Evolutionary conservation across 768 basidiomycete genomes (phyloP).

Genomic region (Crassisporium funariophilum): DNA sequence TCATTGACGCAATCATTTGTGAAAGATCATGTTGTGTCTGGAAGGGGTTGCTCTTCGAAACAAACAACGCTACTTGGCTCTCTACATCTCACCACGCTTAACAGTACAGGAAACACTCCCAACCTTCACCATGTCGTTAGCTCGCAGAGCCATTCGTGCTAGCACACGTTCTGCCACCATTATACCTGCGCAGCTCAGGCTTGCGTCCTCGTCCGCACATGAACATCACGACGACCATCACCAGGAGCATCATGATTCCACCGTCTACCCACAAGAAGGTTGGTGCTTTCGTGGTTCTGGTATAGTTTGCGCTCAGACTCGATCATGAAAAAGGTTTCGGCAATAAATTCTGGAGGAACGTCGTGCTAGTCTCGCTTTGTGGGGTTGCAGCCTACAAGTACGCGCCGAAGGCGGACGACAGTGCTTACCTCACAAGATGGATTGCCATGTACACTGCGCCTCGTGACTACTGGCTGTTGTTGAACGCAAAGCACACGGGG

Average conservation of each 20-base stretch:
- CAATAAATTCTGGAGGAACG: conserved; percentile 69
- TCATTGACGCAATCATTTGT: too few species aligned
- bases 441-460: conserved; percentile 60
- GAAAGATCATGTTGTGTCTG: too few species aligned
- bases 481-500: conserved; percentile 60
- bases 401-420: conserved; percentile 61
- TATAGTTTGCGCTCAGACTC: not conserved
- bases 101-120: too few species aligned
- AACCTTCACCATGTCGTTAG: conserved; percentile 43
- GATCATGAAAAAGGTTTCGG: conserved; percentile 51
- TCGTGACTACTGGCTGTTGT: conserved; percentile 51
- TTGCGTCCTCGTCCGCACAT: conserved; percentile 47
- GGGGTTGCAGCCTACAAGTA: conserved; percentile 65
- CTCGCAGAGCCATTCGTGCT: conserved; percentile 39
- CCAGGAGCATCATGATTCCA: conserved; percentile 33
- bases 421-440: conserved; percentile 67
- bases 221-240: conserved; percentile 41
- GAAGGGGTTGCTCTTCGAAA: too few species aligned
- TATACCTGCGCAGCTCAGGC: conserved; percentile 39
- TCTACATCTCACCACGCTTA: not conserved
- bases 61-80: not conserved
- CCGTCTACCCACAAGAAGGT: conserved; percentile 65
- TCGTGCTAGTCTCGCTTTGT: conserved; percentile 50
- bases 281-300: conserved; percentile 16
- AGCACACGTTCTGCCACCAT: conserved; percentile 35